phyloP scores from a whole-genome alignment of 352 stramenopile species.

The Blastocystis sp. region DNA sequence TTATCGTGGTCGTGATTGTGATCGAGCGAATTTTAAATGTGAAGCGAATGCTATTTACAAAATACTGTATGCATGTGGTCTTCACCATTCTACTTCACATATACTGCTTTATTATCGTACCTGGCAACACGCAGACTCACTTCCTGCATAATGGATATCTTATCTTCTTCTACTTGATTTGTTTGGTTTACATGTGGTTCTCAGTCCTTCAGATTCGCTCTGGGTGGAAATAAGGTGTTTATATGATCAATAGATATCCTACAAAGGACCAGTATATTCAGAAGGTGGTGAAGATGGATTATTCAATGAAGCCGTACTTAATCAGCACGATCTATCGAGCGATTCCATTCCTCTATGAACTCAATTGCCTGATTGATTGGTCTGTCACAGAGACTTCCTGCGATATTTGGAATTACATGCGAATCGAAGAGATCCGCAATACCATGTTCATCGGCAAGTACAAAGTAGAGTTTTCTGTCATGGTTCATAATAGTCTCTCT shows the following conservation, averaged over 20 bases:
- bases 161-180: conserved; percentile 56
- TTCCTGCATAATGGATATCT: conserved; percentile 29
- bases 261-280: conserved; percentile 59
- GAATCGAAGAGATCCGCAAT: conserved; percentile 51
- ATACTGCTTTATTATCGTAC: conserved; percentile 44
- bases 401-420: conserved; percentile 53
- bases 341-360: conserved; percentile 59
- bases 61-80: not conserved
- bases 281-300: conserved; percentile 52
- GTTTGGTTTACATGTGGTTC: conserved; percentile 20
- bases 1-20: conserved; percentile 41
- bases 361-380: conserved; percentile 61
- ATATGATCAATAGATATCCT: conserved; percentile 4
- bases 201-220: conserved; percentile 41
- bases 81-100: conserved; percentile 20
- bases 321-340: conserved; percentile 31
- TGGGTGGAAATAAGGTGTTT: not conserved
- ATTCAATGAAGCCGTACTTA: conserved; percentile 30
- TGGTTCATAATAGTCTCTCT: not conserved
- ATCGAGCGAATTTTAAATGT: conserved; percentile 46
- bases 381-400: conserved; percentile 32
- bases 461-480: not conserved
- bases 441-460: conserved; percentile 61
- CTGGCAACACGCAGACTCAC: conserved; percentile 13
- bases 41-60: conserved; percentile 38